phyloP scores from a whole-genome alignment of 441 rosid species.

The Mallotus japonicus region DNA sequence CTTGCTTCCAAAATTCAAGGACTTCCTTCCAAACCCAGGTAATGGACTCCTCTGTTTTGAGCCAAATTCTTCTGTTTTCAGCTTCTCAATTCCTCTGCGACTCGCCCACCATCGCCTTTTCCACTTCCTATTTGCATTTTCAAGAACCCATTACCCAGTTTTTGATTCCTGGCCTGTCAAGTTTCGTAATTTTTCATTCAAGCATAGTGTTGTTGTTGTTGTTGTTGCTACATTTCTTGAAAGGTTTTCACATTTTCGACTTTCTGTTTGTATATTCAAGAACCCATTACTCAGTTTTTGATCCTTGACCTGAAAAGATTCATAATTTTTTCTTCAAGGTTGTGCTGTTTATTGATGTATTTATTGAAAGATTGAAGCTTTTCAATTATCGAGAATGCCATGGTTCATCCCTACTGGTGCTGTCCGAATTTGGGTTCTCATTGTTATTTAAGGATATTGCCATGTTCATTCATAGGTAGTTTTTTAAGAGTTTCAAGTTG shows the following conservation, averaged over 20 bases:
- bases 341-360: not conserved
- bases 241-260: slow-evolving; percentile 18
- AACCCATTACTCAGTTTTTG: slow-evolving; percentile 15
- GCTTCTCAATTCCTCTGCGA: not conserved
- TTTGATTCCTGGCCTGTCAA: slow-evolving; percentile 6
- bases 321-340: slow-evolving; percentile 1
- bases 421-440: not conserved
- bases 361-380: slow-evolving; percentile 2
- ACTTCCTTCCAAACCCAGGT: slow-evolving; percentile 34
- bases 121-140: slow-evolving; percentile 19
- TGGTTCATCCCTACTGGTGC: slow-evolving; percentile 30
- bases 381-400: slow-evolving; percentile 24
- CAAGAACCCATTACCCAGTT: slow-evolving; percentile 15
- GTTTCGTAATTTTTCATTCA: slow-evolving; percentile 1
- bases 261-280: slow-evolving; percentile 20
- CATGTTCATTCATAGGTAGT: slow-evolving; percentile 13
- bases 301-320: slow-evolving; percentile 1
- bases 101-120: slow-evolving; percentile 21
- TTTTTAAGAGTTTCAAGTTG: slow-evolving; percentile 14
- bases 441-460: slow-evolving; percentile 6
- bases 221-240: not conserved
- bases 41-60: slow-evolving; percentile 15
- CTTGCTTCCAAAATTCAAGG: slow-evolving; percentile 46
- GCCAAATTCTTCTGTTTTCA: slow-evolving; percentile 7
- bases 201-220: not conserved